These are phyloP conservation scores for Ilex aquifolium DNA, from an alignment of 257 asterid genomes.

Conservation along the genomic window DNA sequence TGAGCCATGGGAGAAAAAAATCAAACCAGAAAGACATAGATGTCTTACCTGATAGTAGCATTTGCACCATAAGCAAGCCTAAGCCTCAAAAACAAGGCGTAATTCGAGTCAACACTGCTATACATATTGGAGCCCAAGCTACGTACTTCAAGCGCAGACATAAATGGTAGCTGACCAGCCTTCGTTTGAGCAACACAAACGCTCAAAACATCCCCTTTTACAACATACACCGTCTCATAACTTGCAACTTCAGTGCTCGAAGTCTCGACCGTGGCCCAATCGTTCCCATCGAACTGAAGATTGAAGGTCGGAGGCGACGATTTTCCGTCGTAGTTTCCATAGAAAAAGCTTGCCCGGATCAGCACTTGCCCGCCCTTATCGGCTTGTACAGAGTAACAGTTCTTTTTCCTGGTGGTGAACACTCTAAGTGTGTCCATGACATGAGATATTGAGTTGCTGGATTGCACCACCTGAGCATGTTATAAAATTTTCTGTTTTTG, in stretches of 20 bases:
- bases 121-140: constrained; percentile 49
- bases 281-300: constrained; percentile 52
- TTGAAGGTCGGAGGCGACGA: constrained; percentile 51
- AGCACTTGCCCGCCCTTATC: constrained; percentile 26
- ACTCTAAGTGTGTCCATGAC: constrained; percentile 47
- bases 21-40: too few species aligned
- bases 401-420: constrained; percentile 36
- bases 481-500: too few species aligned
- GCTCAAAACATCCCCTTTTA: constrained; percentile 26
- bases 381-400: constrained; percentile 35
- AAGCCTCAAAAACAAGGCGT: constrained; percentile 29
- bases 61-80: constrained; percentile 55
- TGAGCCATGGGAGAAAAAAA: too few species aligned
- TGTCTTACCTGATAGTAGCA: constrained; percentile 37
- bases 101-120: background rate
- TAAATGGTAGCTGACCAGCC: constrained; percentile 45
- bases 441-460: constrained; percentile 17
- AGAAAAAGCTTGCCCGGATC: constrained; percentile 53
- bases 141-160: constrained; percentile 57
- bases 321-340: constrained; percentile 59
- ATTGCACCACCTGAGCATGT: constrained; percentile 14
- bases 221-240: constrained; percentile 39
- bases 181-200: constrained; percentile 52
- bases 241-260: constrained; percentile 5
- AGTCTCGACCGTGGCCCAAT: constrained; percentile 38